These are phyloP conservation scores for Aphanomyces cochlioides DNA, from an alignment of 352 stramenopile species.

Conservation along the genomic window DNA sequence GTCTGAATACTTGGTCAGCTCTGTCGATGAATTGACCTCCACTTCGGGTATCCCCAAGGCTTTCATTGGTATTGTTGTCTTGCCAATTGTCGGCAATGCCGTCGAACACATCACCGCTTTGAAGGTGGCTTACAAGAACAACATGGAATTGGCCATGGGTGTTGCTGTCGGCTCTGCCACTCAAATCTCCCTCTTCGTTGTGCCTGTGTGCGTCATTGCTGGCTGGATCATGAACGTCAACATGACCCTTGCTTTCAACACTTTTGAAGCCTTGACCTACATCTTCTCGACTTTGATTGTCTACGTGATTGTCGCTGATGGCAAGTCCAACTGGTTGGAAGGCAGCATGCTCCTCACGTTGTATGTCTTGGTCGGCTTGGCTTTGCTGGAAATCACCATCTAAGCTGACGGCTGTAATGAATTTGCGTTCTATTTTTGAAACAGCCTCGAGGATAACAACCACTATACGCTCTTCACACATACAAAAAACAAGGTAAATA, in stretches of 20 bases:
- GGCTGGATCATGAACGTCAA: constrained; percentile 90
- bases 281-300: constrained; percentile 95
- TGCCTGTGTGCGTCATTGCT: constrained; percentile 92
- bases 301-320: constrained; percentile 86
- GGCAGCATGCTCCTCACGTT: constrained; percentile 89
- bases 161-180: constrained; percentile 95
- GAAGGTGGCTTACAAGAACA: constrained; percentile 96
- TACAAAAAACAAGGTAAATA: too few species aligned
- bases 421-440: too few species aligned
- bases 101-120: constrained; percentile 97
- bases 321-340: constrained; percentile 91
- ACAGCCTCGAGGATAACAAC: too few species aligned
- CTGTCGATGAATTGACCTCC: constrained; percentile 70
- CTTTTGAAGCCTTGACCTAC: constrained; percentile 96
- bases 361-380: constrained; percentile 84
- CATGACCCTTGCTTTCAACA: constrained; percentile 96
- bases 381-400: constrained; percentile 48
- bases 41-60: constrained; percentile 73
- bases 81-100: constrained; percentile 97
- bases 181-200: constrained; percentile 96
- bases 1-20: constrained; percentile 90
- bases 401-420: neutral
- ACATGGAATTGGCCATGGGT: constrained; percentile 98
- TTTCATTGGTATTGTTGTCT: constrained; percentile 92
- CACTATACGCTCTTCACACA: too few species aligned